Percentiles rank a stretch among this genome's conserved stretches.
These are phyloP conservation scores for Globisporangium lucens DNA, from an alignment of 352 stramenopile genomes.

Conservation along the genomic window DNA sequence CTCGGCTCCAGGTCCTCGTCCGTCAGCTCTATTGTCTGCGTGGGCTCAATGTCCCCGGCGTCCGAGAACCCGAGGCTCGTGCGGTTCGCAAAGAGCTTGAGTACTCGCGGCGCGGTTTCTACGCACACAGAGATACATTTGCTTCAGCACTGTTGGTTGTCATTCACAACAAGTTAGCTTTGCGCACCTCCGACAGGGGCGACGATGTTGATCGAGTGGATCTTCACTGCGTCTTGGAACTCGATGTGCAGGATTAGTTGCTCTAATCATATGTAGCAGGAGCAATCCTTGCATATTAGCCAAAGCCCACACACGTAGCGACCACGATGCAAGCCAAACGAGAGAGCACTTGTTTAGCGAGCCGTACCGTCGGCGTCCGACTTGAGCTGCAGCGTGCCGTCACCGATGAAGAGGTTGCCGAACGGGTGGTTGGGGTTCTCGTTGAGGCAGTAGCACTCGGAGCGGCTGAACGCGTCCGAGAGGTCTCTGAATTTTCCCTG, in stretches of 20 bases:
- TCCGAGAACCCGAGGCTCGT: slow-evolving; percentile 75
- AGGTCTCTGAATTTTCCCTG: slow-evolving; percentile 50
- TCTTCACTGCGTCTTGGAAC: slow-evolving; percentile 78
- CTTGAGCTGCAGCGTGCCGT: slow-evolving; percentile 73
- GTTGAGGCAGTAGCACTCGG: slow-evolving; percentile 78
- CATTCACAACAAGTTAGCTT: neutral
- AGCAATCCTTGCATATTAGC: neutral
- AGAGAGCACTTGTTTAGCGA: neutral
- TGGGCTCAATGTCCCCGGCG: slow-evolving; percentile 60
- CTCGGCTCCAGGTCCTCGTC: slow-evolving; percentile 47
- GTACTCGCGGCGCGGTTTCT: slow-evolving; percentile 54
- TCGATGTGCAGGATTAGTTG: slow-evolving; percentile 80
- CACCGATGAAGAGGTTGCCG: slow-evolving; percentile 74
- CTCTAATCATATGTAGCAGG: slow-evolving; percentile 28
- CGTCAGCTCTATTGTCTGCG: slow-evolving; percentile 62
- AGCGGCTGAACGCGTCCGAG: slow-evolving; percentile 47
- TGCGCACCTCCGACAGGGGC: slow-evolving; percentile 39
- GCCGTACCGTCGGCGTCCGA: slow-evolving; percentile 64
- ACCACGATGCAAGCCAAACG: neutral
- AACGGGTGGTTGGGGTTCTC: slow-evolving; percentile 69
- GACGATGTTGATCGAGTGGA: slow-evolving; percentile 69
- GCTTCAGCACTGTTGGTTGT: neutral
- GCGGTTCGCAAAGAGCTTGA: slow-evolving; percentile 77
- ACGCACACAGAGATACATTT: neutral
- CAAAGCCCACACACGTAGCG: neutral